phyloP scores from a whole-genome alignment of 179 eudicot species.

The Actinidia arguta region DNA sequence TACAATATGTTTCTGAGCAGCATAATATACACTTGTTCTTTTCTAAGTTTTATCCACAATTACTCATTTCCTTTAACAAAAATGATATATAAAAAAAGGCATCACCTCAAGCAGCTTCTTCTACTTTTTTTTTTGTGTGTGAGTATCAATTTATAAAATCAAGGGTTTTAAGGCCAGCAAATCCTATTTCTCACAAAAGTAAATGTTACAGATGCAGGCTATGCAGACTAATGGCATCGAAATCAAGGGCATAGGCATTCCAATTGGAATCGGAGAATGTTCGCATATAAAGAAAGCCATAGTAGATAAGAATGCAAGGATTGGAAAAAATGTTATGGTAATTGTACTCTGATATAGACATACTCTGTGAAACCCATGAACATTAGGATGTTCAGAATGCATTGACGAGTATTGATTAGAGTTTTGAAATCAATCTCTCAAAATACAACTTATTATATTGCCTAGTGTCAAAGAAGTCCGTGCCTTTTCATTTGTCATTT shows the following conservation, averaged over 20 bases:
- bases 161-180: no score
- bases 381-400: neutral
- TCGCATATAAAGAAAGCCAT: slow-evolving; percentile 69
- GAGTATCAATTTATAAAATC: no score
- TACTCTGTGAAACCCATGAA: neutral
- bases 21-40: neutral
- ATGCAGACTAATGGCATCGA: slow-evolving; percentile 33
- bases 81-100: neutral
- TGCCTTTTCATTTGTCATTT: neutral
- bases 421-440: neutral
- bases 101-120: neutral
- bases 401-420: neutral
- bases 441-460: neutral
- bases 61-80: no score
- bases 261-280: slow-evolving; percentile 76
- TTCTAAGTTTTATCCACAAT: neutral
- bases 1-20: neutral
- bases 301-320: slow-evolving; percentile 87
- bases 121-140: neutral
- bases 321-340: slow-evolving; percentile 85
- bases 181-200: slow-evolving; percentile 9
- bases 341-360: slow-evolving; percentile 43
- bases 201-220: slow-evolving; percentile 39
- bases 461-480: neutral
- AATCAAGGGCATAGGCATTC: slow-evolving; percentile 37